Evolutionary conservation across 768 basidiomycete genomes (phyloP).

Genomic region (Leccinellum albellum): DNA sequence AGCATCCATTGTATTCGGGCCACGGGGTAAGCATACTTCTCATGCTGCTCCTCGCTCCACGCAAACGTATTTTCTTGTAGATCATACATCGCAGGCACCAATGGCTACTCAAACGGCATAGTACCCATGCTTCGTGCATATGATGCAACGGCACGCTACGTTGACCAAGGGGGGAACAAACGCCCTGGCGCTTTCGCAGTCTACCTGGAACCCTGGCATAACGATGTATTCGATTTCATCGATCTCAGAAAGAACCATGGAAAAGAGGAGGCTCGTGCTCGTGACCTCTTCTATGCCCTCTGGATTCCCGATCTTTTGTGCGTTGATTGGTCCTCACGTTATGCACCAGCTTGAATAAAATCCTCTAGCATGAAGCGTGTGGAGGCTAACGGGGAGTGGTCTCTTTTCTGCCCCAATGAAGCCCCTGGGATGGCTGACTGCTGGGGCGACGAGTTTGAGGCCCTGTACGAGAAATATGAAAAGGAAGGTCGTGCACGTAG

Average conservation of each 20-base stretch:
- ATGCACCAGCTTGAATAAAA: background rate
- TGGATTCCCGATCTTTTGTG: constrained; percentile 98
- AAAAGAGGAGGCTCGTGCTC: constrained; percentile 94
- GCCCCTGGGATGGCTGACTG: constrained; percentile 88
- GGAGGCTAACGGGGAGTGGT: constrained; percentile 86
- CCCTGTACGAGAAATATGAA: constrained; percentile 83
- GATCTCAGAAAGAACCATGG: constrained; percentile 99
- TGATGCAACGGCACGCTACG: constrained; percentile 97
- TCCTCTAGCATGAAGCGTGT: constrained; percentile 88
- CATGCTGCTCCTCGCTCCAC: background rate
- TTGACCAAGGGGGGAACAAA: constrained; percentile 99
- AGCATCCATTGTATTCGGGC: constrained; percentile 96
- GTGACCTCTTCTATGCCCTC: constrained; percentile 95
- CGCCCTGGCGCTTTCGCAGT: constrained; percentile 98
- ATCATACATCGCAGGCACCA: constrained; percentile 98
- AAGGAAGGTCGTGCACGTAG: constrained; percentile 82
- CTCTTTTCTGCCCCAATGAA: constrained; percentile 96
- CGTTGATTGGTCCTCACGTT: constrained; percentile 23
- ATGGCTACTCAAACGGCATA: constrained; percentile 98
- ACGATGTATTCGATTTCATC: constrained; percentile 95
- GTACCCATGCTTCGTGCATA: constrained; percentile 98
- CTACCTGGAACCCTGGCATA: constrained; percentile 99
- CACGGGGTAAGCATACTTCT: constrained; percentile 62
- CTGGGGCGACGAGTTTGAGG: constrained; percentile 86
- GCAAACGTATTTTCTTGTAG: constrained; percentile 38